Evolutionary conservation across 306 rosid genomes (phyloP).

Genomic region (Adenanthera pavonina): DNA sequence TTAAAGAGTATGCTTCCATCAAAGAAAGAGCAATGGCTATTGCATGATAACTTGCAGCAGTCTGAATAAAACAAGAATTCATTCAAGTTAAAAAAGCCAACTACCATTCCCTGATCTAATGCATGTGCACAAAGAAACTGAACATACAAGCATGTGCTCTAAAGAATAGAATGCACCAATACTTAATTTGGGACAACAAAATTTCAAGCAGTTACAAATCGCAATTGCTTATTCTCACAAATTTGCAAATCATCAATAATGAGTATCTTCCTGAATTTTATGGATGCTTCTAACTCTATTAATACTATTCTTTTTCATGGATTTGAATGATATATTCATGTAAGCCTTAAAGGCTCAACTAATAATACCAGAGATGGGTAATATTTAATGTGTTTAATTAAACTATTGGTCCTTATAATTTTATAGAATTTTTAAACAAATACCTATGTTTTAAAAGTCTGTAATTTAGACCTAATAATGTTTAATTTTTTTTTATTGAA

Average conservation of each 20-base stretch:
- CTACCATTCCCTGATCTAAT: slow-evolving; percentile 16
- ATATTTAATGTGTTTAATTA: too few species aligned
- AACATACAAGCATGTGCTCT: slow-evolving; percentile 18
- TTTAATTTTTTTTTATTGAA: too few species aligned
- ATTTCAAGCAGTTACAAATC: background rate
- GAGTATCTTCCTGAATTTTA: background rate
- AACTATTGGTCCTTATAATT: too few species aligned
- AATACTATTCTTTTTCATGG: slow-evolving; percentile 8
- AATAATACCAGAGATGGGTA: background rate
- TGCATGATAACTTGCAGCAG: slow-evolving; percentile 99
- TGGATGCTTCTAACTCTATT: background rate
- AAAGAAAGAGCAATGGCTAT: slow-evolving; percentile 98
- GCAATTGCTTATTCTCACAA: slow-evolving; percentile 20
- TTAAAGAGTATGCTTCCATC: slow-evolving; percentile 97
- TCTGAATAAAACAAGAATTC: slow-evolving; percentile 56
- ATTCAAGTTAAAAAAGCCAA: slow-evolving; percentile 30
- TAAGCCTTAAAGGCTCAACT: background rate
- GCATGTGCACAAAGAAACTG: slow-evolving; percentile 30
- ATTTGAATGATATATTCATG: too few species aligned
- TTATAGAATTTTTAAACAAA: too few species aligned
- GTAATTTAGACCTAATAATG: too few species aligned
- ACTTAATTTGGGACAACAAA: background rate
- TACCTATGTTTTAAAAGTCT: too few species aligned
- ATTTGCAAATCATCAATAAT: slow-evolving; percentile 17
- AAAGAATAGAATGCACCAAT: slow-evolving; percentile 5